Evolutionary conservation across 768 basidiomycete species (phyloP), one percentile per base, ranked within the genome.

Genomic region (Mycena rebaudengoi): DNA sequence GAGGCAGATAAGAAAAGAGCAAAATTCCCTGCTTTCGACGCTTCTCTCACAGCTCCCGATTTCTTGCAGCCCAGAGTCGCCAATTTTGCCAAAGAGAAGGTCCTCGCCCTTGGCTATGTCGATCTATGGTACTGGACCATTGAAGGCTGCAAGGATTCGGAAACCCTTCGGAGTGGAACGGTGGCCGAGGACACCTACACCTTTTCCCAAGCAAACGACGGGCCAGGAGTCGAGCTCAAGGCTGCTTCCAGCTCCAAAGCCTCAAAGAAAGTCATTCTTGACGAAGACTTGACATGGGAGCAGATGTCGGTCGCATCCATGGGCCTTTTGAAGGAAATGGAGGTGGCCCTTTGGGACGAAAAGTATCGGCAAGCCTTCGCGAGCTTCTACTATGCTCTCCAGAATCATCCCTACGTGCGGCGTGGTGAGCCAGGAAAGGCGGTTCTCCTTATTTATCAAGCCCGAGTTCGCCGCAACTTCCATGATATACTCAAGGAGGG

Each of bases 291-390:
- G 12, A n/a, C 65, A 2, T 71, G 70, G 58, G 11, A 20, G 0
- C 68, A 75, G 5, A 67, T 75, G 20, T 29, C 66, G 0, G 33
- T 69, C 0, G 75, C 65, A 0, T 70, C 68, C 11, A 66, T 62
- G 10, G 28, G 14, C 10, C 30, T 58, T 13, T 40, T 70, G 12
- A 18, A 37, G 1, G 55, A 20, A 0, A 39, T 58, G n/a, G 57
- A 26, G 18, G 46, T 11, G 7, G 45, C 46, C 10, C n/a, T n/a
- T 0, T 66, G 70, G 68, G 58, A 62, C 14, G 11, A 46, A 11
- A 37, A 32, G 20, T 55, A 66, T 21, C 49, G 65, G 7, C 23
- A 46, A 5, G 23, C 64, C 0, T 35, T 71, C 7, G 52, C 62
- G 2, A 21, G 14, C 1, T 70, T 69, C 33, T 70, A 56, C 55